A percentile compares a stretch with the other conserved stretches of the same genome.
Evolutionary conservation across 345 rosid genomes (phyloP).

Genomic region (Populus tremula): DNA sequence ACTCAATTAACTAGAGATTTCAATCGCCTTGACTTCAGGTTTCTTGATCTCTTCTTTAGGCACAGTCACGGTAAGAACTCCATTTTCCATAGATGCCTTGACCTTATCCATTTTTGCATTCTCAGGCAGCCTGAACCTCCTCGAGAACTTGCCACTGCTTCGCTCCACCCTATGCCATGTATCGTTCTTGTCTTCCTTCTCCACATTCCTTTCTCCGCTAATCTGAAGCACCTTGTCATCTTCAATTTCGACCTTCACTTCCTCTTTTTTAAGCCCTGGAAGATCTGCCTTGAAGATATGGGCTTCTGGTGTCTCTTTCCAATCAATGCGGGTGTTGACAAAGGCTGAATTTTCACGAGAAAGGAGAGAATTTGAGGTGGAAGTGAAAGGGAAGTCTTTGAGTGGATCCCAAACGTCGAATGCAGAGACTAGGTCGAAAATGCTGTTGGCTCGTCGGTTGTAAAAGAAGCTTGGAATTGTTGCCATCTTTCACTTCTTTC

Average conservation of each 20-base stretch:
- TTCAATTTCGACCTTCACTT: conserved; percentile 11
- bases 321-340: conserved; percentile 12
- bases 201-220: conserved; percentile 15
- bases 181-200: conserved; percentile 17
- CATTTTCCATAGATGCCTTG: conserved; percentile 17
- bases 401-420: conserved; percentile 10
- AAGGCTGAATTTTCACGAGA: neutral
- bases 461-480: conserved; percentile 6
- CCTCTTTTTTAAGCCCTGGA: conserved; percentile 13
- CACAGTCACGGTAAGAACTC: conserved; percentile 14
- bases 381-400: neutral
- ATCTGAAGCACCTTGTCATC: conserved; percentile 12
- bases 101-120: conserved; percentile 11
- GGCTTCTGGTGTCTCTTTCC: conserved; percentile 21
- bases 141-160: conserved; percentile 12
- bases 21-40: neutral
- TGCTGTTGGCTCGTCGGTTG: neutral
- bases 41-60: conserved; percentile 8
- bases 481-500: neutral
- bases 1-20: too few relatives aligned
- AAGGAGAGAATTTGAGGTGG: neutral
- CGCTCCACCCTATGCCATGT: conserved; percentile 10
- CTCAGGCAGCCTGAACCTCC: conserved; percentile 17
- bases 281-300: conserved; percentile 16
- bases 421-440: conserved; percentile 13